phyloP scores from a whole-genome alignment of 2,329 filamentous ascomycete genomes.

The Aspergillus fijiensis region DNA sequence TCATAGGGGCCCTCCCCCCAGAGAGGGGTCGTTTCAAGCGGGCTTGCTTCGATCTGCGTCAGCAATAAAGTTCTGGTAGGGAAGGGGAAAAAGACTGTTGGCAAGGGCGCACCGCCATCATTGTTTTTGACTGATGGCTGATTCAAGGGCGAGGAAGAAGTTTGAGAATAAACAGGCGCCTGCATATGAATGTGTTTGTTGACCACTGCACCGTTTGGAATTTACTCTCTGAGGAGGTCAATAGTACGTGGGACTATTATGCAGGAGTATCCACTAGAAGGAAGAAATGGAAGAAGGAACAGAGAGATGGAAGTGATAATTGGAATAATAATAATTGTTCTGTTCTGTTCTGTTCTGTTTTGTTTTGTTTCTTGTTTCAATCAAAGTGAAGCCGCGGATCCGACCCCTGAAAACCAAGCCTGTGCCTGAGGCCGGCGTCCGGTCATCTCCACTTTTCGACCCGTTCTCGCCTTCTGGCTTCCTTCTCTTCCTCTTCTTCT shows the following conservation, averaged over 20 bases:
- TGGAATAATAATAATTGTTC: background rate
- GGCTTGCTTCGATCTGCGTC: background rate
- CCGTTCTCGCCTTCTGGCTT: slow-evolving; percentile 6
- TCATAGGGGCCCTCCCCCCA: background rate
- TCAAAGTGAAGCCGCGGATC: slow-evolving; percentile 19
- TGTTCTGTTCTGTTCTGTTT: background rate
- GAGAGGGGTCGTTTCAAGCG: background rate
- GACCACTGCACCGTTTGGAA: background rate
- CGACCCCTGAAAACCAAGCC: slow-evolving; percentile 19
- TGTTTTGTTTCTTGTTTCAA: background rate
- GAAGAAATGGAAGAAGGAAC: background rate
- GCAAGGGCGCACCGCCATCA: background rate
- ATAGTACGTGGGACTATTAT: slow-evolving; percentile 7
- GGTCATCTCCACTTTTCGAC: slow-evolving; percentile 3
- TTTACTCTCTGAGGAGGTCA: background rate
- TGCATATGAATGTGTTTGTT: background rate
- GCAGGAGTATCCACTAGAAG: background rate
- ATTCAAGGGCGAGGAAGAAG: background rate
- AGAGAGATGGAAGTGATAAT: background rate
- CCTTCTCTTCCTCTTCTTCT: slow-evolving; percentile 8
- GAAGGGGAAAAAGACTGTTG: background rate
- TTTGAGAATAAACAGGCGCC: background rate
- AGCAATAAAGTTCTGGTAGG: background rate
- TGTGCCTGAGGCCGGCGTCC: slow-evolving; percentile 8
- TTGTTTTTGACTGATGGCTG: background rate